Conservation (phyloP, 495 filamentous ascomycete species). For the Jackrogersella minutella region DNA sequence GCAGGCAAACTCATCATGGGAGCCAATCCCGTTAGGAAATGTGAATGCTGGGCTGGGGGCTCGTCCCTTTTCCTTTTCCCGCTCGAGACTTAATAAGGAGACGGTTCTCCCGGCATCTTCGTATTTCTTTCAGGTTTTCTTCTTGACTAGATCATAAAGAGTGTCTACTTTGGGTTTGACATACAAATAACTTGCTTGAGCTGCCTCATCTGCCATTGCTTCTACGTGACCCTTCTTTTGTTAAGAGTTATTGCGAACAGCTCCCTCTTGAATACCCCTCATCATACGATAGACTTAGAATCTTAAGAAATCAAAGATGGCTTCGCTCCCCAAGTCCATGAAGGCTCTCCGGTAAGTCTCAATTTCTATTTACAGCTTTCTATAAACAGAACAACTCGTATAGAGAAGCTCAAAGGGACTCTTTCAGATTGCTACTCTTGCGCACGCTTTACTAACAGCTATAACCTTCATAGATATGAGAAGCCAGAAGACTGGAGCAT, state of each 20-base stretch:
- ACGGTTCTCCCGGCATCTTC: slow-evolving; percentile 15
- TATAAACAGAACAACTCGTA: background rate
- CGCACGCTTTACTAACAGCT: slow-evolving; percentile 17
- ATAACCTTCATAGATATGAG: slow-evolving; percentile 59
- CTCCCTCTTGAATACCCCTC: slow-evolving; percentile 21
- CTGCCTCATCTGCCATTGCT: background rate
- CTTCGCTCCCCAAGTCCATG: slow-evolving; percentile 63
- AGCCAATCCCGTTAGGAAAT: slow-evolving; percentile 33
- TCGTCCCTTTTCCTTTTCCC: slow-evolving; percentile 18
- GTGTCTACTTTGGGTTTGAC: slow-evolving; percentile 3
- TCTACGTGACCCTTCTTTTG: slow-evolving; percentile 9
- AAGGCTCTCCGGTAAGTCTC: slow-evolving; percentile 64
- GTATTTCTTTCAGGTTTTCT: slow-evolving; percentile 15
- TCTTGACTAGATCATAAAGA: slow-evolving; percentile 11
- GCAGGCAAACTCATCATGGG: slow-evolving; percentile 29
- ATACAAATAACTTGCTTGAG: background rate
- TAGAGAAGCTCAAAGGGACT: background rate
- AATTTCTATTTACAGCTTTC: background rate
- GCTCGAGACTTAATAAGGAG: slow-evolving; percentile 31
- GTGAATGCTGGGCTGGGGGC: slow-evolving; percentile 23
- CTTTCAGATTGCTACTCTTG: background rate
- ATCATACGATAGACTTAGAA: slow-evolving; percentile 8
- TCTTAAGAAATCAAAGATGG: slow-evolving; percentile 37
- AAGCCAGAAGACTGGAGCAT: slow-evolving; percentile 66
- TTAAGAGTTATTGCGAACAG: slow-evolving; percentile 4